Evolutionary conservation across 148 eudicot genomes (phyloP).

Genomic region (Amaranthus hypochondriacus): DNA sequence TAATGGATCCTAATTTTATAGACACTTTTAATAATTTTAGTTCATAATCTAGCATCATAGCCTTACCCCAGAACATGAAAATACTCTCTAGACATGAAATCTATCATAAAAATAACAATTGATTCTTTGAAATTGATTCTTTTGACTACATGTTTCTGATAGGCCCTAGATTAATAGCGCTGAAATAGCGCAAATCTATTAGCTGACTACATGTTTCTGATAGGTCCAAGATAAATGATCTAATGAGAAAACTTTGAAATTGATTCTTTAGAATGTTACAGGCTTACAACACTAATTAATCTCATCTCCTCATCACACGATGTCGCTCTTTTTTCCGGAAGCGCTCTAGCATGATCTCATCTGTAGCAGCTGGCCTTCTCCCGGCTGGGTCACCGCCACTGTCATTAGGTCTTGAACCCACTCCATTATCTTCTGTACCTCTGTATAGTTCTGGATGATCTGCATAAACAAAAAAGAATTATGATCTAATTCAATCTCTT

Average conservation of each 20-base stretch:
- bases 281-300: background rate
- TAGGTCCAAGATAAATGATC: background rate
- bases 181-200: background rate
- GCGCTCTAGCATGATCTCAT: conserved; percentile 86
- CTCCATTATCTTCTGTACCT: conserved; percentile 43
- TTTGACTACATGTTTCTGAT: too few species aligned
- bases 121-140: too few species aligned
- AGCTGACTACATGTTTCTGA: background rate
- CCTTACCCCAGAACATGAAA: too few species aligned
- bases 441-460: conserved; percentile 81
- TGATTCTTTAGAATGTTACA: background rate
- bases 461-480: conserved; percentile 27
- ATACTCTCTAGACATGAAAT: too few species aligned
- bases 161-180: too few species aligned
- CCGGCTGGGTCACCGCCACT: conserved; percentile 43
- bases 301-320: conserved; percentile 81
- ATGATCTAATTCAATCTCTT: too few species aligned
- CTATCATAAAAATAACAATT: too few species aligned
- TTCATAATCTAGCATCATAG: too few species aligned
- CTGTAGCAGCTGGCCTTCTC: conserved; percentile 88
- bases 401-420: conserved; percentile 44
- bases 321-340: conserved; percentile 93
- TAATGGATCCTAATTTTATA: too few species aligned
- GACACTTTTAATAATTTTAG: too few species aligned
- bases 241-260: background rate